Base-by-base conservation (phyloP, 2,329 filamentous ascomycete species). In the Hansfordia pulvinata region DNA sequence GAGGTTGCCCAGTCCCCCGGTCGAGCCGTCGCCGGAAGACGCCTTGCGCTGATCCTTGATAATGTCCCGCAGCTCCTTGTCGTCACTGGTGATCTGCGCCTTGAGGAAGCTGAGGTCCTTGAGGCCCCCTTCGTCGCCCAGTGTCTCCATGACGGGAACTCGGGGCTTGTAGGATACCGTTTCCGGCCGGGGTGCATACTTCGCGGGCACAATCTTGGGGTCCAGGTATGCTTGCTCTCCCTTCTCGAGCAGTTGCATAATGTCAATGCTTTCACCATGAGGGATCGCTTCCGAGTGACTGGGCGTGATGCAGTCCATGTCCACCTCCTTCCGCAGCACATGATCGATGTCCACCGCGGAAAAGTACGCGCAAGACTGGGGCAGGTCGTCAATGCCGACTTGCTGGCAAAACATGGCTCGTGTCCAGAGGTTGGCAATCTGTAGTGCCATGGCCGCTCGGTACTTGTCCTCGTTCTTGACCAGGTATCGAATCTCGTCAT, bases 361-460 rank as follows among this genome's bases (percentile, higher is more conserved):
- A 54, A 98, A 98, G 53, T 85, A 98, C 7, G 90, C 90, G 43
- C 86, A 94, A 0, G 80, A 76, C 45, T 96, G 90, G 1, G 92
- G 90, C 8, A 98, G 66, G 44, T 98, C 90, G 36, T 93, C 64
- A 42, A 98, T 98, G 32, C 90, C 90, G 44, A 94, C 82, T 53
- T 98, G 90, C 52, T 98, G 85, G 1, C 81, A 73, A 50, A 98
- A 98, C 81, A 98, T 94, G 36, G 86, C 86, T 26, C 90, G 69
- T 0, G 92, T 98, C 90, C 90, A 98, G 12, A 98, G 53, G 45
- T 98, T 98, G 31, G 86, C 76, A 6, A 98, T 68, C 50, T 98
- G 90, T 9, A 98, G 61, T 1, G 92, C 90, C 74, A 98, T 80
- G 8, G 88, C 88, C 3, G 81, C 76, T 20, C 80, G 72, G 44